Percentiles rank a stretch among this genome's conserved stretches.
Evolutionary conservation across 306 rosid species (phyloP).

Genomic region (Macrotyloma uniflorum): DNA sequence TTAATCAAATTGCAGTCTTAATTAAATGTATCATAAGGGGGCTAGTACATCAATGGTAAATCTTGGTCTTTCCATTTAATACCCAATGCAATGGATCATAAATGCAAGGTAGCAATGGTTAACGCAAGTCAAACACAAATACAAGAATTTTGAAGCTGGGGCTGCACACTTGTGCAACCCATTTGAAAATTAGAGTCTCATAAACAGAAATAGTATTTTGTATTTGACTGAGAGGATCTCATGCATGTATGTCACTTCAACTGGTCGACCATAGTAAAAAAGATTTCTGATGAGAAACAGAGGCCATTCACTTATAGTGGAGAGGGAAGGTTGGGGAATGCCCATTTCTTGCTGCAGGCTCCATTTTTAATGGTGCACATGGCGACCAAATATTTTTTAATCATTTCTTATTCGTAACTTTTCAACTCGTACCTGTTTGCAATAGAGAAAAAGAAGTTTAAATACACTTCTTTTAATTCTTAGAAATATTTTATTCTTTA

Average conservation of each 20-base stretch:
- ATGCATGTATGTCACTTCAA: conserved; percentile 33
- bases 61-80: neutral
- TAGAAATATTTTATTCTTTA: too few species aligned
- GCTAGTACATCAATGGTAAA: neutral
- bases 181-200: neutral
- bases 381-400: conserved; percentile 24
- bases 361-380: conserved; percentile 33
- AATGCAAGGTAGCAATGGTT: conserved; percentile 9
- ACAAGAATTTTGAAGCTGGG: conserved; percentile 32
- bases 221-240: neutral
- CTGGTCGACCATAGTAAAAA: conserved; percentile 15
- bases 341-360: conserved; percentile 33
- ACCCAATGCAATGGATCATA: neutral
- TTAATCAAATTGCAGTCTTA: neutral
- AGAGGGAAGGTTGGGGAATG: conserved; percentile 29
- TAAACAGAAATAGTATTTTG: neutral
- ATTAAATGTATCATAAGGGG: neutral
- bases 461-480: neutral
- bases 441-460: neutral
- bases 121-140: conserved; percentile 27
- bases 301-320: conserved; percentile 38
- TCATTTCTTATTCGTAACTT: neutral
- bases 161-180: conserved; percentile 35
- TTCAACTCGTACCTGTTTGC: neutral
- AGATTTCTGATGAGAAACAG: conserved; percentile 29